phyloP scores from a whole-genome alignment of 2,329 filamentous ascomycete genomes.

The Claviceps sp. region DNA sequence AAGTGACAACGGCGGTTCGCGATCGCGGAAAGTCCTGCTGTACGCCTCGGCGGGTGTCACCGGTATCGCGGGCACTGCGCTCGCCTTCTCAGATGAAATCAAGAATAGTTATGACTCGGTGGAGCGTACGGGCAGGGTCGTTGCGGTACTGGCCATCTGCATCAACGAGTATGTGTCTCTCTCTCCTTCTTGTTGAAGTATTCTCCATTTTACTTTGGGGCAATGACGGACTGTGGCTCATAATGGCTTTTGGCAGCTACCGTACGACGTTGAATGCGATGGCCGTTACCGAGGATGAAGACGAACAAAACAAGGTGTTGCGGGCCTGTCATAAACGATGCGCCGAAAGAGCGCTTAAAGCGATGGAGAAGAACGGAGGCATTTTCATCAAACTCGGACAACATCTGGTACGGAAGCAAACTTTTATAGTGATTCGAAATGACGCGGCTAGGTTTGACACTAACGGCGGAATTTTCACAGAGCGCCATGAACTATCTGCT shows the following conservation, averaged over 20 bases:
- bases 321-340: slow-evolving; percentile 85
- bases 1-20: slow-evolving; percentile 7
- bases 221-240: neutral
- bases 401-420: slow-evolving; percentile 48
- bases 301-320: slow-evolving; percentile 54
- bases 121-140: slow-evolving; percentile 68
- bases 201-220: neutral
- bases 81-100: slow-evolving; percentile 54
- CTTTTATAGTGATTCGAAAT: neutral
- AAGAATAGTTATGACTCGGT: slow-evolving; percentile 63
- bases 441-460: neutral
- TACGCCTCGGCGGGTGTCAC: slow-evolving; percentile 39
- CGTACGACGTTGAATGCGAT: slow-evolving; percentile 65
- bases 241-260: slow-evolving; percentile 45
- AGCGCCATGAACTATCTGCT: slow-evolving; percentile 93
- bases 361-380: slow-evolving; percentile 89
- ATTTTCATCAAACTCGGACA: slow-evolving; percentile 98
- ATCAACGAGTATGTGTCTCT: slow-evolving; percentile 61
- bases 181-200: slow-evolving; percentile 3
- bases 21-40: slow-evolving; percentile 23
- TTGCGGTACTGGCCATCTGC: slow-evolving; percentile 58
- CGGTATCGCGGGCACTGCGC: slow-evolving; percentile 30
- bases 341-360: slow-evolving; percentile 71
- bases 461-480: slow-evolving; percentile 20
- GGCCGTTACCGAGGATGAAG: slow-evolving; percentile 46